Percentiles rank a stretch among this genome's conserved stretches.
Conservation (phyloP, 495 filamentous ascomycete species). For the Rostrohypoxylon terebratum region DNA sequence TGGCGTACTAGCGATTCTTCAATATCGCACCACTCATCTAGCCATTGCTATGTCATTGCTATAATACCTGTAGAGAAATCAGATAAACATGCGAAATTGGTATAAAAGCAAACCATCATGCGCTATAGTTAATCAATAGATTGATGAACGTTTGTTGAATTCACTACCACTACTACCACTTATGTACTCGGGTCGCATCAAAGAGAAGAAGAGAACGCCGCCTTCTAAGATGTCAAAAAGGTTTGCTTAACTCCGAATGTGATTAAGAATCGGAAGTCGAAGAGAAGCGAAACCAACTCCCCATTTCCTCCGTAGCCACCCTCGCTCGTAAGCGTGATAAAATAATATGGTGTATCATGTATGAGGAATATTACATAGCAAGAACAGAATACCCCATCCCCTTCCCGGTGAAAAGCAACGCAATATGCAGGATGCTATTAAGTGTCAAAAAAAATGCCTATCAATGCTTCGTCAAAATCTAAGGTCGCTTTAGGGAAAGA, state of each 20-base stretch:
- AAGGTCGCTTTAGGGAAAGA: constrained; percentile 39
- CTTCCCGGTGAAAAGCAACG: constrained; percentile 29
- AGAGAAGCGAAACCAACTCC: constrained; percentile 39
- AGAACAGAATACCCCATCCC: constrained; percentile 25
- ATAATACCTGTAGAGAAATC: neutral
- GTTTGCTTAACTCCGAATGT: constrained; percentile 34
- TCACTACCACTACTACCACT: constrained; percentile 32
- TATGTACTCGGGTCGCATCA: constrained; percentile 36
- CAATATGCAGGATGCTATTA: constrained; percentile 46
- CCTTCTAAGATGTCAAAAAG: constrained; percentile 23
- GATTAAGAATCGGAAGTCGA: constrained; percentile 25
- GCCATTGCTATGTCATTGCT: no score
- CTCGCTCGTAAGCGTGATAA: constrained; percentile 19
- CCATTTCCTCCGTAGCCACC: constrained; percentile 5
- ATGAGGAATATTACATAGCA: constrained; percentile 26
- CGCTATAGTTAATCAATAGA: neutral
- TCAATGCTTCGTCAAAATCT: constrained; percentile 38
- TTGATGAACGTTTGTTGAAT: constrained; percentile 34
- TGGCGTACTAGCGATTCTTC: no score
- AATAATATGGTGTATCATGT: constrained; percentile 30
- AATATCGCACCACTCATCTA: neutral
- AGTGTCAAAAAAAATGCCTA: constrained; percentile 42
- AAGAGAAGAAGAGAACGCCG: constrained; percentile 25
- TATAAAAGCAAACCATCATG: neutral
- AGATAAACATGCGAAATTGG: neutral